phyloP scores from a whole-genome alignment of 1,284 basidiomycete species.

The Malassezia dermatis region DNA sequence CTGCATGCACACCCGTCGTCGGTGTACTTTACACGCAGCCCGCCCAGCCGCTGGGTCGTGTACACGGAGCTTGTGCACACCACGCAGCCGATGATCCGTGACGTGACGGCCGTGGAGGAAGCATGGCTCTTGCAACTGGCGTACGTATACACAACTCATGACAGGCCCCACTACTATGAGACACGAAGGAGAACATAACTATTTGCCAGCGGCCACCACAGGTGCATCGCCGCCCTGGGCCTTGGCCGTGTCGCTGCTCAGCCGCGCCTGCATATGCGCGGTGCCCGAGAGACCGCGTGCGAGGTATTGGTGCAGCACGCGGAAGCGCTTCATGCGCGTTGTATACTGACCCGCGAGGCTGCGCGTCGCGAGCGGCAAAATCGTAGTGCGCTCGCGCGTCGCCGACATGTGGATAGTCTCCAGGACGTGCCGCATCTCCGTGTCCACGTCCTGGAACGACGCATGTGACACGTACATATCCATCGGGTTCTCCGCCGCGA shows the following conservation, averaged over 20 bases:
- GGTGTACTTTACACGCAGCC: conserved; percentile 82
- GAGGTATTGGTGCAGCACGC: conserved; percentile 30
- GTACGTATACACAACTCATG: conserved; percentile 21
- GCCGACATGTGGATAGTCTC: conserved; percentile 27
- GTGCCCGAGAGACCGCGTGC: conserved; percentile 27
- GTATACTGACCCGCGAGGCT: conserved; percentile 34
- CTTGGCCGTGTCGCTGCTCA: neutral
- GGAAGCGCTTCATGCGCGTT: conserved; percentile 27
- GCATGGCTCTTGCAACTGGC: conserved; percentile 54
- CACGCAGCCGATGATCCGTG: conserved; percentile 63
- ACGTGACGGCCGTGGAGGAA: conserved; percentile 50
- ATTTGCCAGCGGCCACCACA: neutral
- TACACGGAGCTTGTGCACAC: conserved; percentile 94
- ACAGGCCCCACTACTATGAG: conserved; percentile 18
- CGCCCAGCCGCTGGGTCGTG: conserved; percentile 73
- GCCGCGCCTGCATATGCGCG: conserved; percentile 9
- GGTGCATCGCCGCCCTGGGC: neutral
- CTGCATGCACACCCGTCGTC: conserved; percentile 86
- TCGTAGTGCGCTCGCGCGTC: conserved; percentile 26
- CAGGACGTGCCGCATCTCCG: conserved; percentile 24
- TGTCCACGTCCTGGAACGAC: conserved; percentile 35
- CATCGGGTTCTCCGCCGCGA: conserved; percentile 13
- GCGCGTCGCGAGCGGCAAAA: conserved; percentile 31
- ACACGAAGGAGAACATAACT: neutral
- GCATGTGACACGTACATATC: conserved; percentile 35